Conservation (phyloP, 2,329 filamentous ascomycete genomes). For the Xylaria arbuscula region DNA sequence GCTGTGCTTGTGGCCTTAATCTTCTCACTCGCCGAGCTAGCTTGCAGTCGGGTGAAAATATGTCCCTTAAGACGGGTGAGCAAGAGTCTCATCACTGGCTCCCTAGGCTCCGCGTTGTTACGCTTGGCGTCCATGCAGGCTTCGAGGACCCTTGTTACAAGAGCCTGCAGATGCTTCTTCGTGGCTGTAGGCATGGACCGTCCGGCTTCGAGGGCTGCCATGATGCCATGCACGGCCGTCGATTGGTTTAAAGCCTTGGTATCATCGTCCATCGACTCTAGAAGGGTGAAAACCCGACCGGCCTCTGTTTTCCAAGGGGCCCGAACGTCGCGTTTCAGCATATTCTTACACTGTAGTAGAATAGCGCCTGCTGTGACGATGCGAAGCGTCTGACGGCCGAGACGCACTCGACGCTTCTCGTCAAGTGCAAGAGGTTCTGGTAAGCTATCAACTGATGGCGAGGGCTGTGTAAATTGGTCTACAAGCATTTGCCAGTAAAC, state of each 20-base stretch:
- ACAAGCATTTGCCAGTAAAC: constrained; percentile 82
- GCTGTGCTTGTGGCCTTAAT: constrained; percentile 75
- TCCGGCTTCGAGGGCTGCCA: constrained; percentile 71
- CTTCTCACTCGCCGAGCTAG: constrained; percentile 75
- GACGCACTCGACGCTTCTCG: constrained; percentile 67
- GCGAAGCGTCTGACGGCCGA: constrained; percentile 67
- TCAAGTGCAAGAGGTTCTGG: constrained; percentile 82
- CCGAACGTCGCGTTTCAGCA: constrained; percentile 83
- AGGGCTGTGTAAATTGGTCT: constrained; percentile 77
- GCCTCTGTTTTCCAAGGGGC: constrained; percentile 82
- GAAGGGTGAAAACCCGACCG: constrained; percentile 73
- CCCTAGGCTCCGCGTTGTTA: constrained; percentile 57
- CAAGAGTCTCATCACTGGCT: constrained; percentile 73
- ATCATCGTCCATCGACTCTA: constrained; percentile 65
- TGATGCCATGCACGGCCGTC: constrained; percentile 67
- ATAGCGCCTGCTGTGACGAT: constrained; percentile 81
- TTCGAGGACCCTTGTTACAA: constrained; percentile 67
- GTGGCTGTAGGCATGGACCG: constrained; percentile 73
- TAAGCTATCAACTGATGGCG: constrained; percentile 64
- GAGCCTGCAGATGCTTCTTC: constrained; percentile 66
- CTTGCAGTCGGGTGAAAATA: constrained; percentile 71
- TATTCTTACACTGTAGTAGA: constrained; percentile 82
- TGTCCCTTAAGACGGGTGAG: constrained; percentile 75
- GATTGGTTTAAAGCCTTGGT: constrained; percentile 58
- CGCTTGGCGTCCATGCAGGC: constrained; percentile 61